These are phyloP conservation scores for Teunomyces aglyptinius DNA, from an alignment of 805 yeast genomes.

Conservation along the genomic window DNA sequence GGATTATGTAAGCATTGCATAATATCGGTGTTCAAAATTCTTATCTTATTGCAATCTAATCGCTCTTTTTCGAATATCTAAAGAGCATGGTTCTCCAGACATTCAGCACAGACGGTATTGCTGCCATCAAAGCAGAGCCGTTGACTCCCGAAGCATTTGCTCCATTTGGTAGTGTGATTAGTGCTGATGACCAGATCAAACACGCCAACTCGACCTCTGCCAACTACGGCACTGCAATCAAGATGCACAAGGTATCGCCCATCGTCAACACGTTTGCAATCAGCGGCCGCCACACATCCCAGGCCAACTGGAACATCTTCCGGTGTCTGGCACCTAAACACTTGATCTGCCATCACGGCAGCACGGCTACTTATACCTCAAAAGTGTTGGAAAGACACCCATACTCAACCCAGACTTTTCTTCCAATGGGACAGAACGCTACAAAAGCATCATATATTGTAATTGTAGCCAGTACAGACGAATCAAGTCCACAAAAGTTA, in stretches of 20 bases:
- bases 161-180: conserved; percentile 71
- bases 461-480: conserved; percentile 66
- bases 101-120: conserved; percentile 20
- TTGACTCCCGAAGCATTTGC: conserved; percentile 67
- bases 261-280: conserved; percentile 49
- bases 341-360: conserved; percentile 33
- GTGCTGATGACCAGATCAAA: conserved; percentile 70
- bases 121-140: conserved; percentile 47
- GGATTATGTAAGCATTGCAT: no score
- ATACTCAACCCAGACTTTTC: conserved; percentile 79
- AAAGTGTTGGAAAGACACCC: conserved; percentile 91
- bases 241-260: conserved; percentile 71
- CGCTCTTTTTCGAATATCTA: background rate
- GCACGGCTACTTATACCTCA: conserved; percentile 39
- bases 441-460: conserved; percentile 63
- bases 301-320: conserved; percentile 79
- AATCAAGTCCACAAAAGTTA: conserved; percentile 32
- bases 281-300: conserved; percentile 47
- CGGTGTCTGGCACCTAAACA: conserved; percentile 77
- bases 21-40: no score
- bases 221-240: conserved; percentile 92
- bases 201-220: conserved; percentile 50
- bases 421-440: conserved; percentile 76
- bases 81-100: conserved; percentile 42
- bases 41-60: no score